Conservation (phyloP, 805 yeast species). For the Schizosaccharomyces octosporus region DNA sequence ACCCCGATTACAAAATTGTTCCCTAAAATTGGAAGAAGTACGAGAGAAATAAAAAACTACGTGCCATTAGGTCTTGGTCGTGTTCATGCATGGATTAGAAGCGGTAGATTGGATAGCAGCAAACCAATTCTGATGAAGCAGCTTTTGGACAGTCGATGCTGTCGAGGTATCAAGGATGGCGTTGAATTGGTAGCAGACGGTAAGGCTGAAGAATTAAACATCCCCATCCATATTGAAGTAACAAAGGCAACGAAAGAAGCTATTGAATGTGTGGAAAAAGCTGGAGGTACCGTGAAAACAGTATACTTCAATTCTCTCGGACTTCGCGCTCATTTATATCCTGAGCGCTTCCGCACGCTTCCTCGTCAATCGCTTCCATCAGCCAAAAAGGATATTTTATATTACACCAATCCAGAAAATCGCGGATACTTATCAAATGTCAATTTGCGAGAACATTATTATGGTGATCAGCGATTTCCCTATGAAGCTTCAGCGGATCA, state of each 20-base stretch:
- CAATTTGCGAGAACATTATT: not conserved
- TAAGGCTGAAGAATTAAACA: conserved; percentile 16
- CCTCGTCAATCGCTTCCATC: conserved; percentile 76
- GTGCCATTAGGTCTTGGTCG: conserved; percentile 32
- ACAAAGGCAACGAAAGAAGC: conserved; percentile 57
- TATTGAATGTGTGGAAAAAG: conserved; percentile 40
- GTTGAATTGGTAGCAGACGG: conserved; percentile 46
- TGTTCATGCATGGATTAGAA: conserved; percentile 45
- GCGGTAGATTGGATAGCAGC: conserved; percentile 33
- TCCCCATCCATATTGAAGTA: conserved; percentile 56
- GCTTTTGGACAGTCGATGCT: conserved; percentile 50
- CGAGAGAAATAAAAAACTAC: conserved; percentile 2
- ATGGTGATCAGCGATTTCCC: not conserved
- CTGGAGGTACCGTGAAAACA: conserved; percentile 55
- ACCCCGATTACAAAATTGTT: conserved; percentile 67
- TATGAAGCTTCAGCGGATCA: not conserved
- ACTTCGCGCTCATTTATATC: conserved; percentile 50
- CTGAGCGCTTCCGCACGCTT: conserved; percentile 53
- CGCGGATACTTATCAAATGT: conserved; percentile 43
- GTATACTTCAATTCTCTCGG: conserved; percentile 43
- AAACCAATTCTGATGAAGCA: conserved; percentile 40
- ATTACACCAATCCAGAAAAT: conserved; percentile 42
- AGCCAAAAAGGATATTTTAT: conserved; percentile 52
- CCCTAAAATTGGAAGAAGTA: conserved; percentile 69
- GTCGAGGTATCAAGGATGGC: conserved; percentile 55